Conservation (phyloP, 2,329 filamentous ascomycete species). For the Aspergillus brunneoviolaceus region DNA sequence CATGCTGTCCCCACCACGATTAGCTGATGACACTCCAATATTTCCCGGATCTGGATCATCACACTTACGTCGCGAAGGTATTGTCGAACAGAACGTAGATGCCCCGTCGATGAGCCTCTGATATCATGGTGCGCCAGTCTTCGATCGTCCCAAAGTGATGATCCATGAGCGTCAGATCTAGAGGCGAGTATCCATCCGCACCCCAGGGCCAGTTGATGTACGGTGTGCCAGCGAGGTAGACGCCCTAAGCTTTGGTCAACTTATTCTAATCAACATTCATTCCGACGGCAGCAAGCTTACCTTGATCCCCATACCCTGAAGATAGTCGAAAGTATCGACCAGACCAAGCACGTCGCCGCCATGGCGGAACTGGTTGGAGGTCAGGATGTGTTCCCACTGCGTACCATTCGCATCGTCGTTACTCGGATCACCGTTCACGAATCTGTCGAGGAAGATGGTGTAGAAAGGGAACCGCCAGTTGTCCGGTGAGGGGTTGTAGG, state of each 20-base stretch:
- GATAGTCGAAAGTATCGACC: conserved; percentile 60
- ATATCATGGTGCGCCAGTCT: conserved; percentile 56
- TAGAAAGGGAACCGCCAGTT: conserved; percentile 67
- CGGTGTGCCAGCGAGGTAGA: conserved; percentile 61
- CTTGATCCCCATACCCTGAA: conserved; percentile 63
- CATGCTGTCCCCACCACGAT: conserved; percentile 33
- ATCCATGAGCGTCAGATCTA: conserved; percentile 63
- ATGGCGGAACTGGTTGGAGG: conserved; percentile 61
- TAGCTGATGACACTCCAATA: not conserved
- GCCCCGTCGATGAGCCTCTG: conserved; percentile 57
- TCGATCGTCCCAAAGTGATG: conserved; percentile 60
- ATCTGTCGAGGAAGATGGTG: conserved; percentile 62
- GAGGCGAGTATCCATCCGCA: conserved; percentile 57
- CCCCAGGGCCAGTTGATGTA: conserved; percentile 65
- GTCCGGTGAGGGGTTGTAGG: conserved; percentile 53
- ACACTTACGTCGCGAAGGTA: conserved; percentile 58
- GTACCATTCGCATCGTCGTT: conserved; percentile 64
- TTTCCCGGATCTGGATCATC: not conserved
- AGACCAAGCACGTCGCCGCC: conserved; percentile 60
- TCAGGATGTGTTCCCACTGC: conserved; percentile 58
- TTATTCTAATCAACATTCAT: not conserved
- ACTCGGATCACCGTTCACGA: conserved; percentile 61
- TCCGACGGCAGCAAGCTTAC: conserved; percentile 27
- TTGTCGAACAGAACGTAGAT: conserved; percentile 68
- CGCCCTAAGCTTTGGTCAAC: conserved; percentile 38